Evolutionary conservation across 345 rosid genomes (phyloP), one percentile per base, ranked within the genome.

Genomic region (Citrus glauca): DNA sequence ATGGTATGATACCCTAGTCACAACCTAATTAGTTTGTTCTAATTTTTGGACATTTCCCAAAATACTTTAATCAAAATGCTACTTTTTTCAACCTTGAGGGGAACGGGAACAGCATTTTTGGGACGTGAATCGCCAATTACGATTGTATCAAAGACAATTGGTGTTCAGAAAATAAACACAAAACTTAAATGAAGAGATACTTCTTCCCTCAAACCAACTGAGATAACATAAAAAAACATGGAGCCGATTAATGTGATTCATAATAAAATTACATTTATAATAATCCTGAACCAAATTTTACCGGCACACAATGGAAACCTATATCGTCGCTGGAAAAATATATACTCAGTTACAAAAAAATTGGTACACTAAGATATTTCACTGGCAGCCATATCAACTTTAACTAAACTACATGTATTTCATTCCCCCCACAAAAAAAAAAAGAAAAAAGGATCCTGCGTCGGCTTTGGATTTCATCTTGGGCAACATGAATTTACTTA

Each of bases 401-500:
- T 56, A 27, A 33, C 62, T 72, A 48, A 71, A 64, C 80, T 76
- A 80, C 59, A 53, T 48, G 69, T 45, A 73, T 71, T 60, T 81
- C 71, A 81, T 70, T 76, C 79, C 7, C 32, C 32, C 42, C 42
- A 7, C 42, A 6, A 7, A 7, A 1, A 37, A 60, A 62, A 62
- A 63, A 30, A n/a, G n/a, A n/a, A 37, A 37, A 37, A 37, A 37
- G 71, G 25, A 73, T 59, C 72, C 53, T 1, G 3, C 17, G 20
- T 73, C 65, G 74, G 67, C 28, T 42, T 48, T 55, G 7, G 78
- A 62, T 33, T 37, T 53, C 66, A 19, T 48, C 60, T 61, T 48
- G 67, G 72, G 68, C 73, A 66, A 57, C 63, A 76, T 69, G 40
- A 69, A 72, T 66, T 67, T 74, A 65, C 74, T 86, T 73, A 4